Conservation (phyloP, 495 filamentous ascomycete species). For the Neurospora intermedia region DNA sequence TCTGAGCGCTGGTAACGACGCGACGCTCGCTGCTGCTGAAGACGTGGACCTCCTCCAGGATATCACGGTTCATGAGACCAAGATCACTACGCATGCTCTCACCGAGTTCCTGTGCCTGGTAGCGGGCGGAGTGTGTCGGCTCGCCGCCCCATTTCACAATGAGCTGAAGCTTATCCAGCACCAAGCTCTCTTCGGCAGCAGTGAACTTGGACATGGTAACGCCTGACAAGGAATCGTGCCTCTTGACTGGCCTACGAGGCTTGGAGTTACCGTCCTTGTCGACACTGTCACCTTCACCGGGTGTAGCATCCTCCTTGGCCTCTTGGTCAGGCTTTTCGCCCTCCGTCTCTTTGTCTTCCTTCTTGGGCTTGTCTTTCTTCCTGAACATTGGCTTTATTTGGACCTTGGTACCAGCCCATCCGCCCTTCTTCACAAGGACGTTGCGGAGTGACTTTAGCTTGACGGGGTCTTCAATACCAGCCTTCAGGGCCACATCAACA, state of each 20-base stretch:
- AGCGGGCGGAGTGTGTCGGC: slow-evolving; percentile 92
- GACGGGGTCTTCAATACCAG: slow-evolving; percentile 69
- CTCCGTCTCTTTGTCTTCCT: slow-evolving; percentile 34
- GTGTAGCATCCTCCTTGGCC: not conserved
- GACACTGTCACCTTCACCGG: slow-evolving; percentile 5
- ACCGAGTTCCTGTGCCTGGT: slow-evolving; percentile 88
- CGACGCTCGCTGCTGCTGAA: slow-evolving; percentile 92
- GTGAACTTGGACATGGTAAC: slow-evolving; percentile 83
- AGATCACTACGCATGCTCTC: slow-evolving; percentile 93
- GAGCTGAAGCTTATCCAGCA: slow-evolving; percentile 89
- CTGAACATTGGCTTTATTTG: slow-evolving; percentile 99
- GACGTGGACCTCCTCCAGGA: slow-evolving; percentile 78
- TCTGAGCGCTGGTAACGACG: slow-evolving; percentile 92
- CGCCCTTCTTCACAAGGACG: slow-evolving; percentile 81
- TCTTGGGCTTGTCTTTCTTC: slow-evolving; percentile 50
- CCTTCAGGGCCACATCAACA: slow-evolving; percentile 63
- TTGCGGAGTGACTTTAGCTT: slow-evolving; percentile 79
- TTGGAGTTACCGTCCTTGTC: slow-evolving; percentile 5
- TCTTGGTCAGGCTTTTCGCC: slow-evolving; percentile 9
- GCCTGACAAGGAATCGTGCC: slow-evolving; percentile 75
- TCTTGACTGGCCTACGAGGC: slow-evolving; percentile 35
- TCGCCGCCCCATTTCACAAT: slow-evolving; percentile 99
- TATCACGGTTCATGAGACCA: slow-evolving; percentile 83
- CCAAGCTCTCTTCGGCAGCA: slow-evolving; percentile 76
- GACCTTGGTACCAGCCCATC: slow-evolving; percentile 92